Evolutionary conservation across 2,329 filamentous ascomycete genomes (phyloP), one percentile per base, ranked within the genome.

Genomic region (Diaporthe destruens): DNA sequence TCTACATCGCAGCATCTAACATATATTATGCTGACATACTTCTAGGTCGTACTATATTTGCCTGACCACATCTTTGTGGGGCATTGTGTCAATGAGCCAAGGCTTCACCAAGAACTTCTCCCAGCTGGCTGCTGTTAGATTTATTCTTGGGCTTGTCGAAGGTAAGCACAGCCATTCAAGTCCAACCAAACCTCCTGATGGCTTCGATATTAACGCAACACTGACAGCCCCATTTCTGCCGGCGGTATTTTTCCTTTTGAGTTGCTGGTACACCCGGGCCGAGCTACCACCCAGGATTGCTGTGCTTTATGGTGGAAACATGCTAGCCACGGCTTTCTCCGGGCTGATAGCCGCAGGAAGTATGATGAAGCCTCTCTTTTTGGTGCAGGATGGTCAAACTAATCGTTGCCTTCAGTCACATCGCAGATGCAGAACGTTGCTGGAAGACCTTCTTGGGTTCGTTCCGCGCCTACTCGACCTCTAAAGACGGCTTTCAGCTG

Each of bases 181-280:
- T 11, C n/a, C 2, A 56, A 23, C 6, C 9, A 18, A 18, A 11
- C 11, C 6, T 55, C 2, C 7, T 34, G 11, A 7, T 20, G 3
- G 29, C 5, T 34, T 8, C 5, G 11, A 1, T 34, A 20, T 5
- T 55, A n/a, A 55, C 14, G 16, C 9, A 20, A 11, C 5, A 8
- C 7, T 5, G 18, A 20, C 6, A 65, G 59, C 42, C 0, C 59
- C 59, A 29, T 65, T 65, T 36, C 29, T 65, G 6, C 59, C 42
- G 20, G 59, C 59, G 2, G 59, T 65, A 5, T 65, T 65, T 20
- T n/a, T 65, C 29, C 59, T 65, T 1, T 8, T 65, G 11, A 74
- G 51, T 55, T 77, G 74, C 49, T 87, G 84, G 79, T 87, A 87
- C 77, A 86, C 83, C 4, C 80, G 84, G 49, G 82, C 84, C 75